These are phyloP conservation scores for Bryopsis sp. DNA, from an alignment of 139 green algal species.

Conservation along the genomic window DNA sequence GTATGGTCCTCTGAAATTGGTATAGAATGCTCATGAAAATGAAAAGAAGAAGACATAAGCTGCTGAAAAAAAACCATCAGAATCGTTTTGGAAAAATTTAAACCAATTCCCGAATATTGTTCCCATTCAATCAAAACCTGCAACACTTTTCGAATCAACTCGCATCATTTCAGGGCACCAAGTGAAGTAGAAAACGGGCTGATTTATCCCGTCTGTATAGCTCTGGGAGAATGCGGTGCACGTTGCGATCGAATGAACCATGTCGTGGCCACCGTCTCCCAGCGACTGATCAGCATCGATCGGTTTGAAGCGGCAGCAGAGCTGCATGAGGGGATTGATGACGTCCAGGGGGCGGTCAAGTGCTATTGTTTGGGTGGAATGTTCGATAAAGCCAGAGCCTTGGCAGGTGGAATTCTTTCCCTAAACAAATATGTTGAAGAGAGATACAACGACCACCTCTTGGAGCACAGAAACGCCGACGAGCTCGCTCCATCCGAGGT, in stretches of 20 bases:
- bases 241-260: slow-evolving; percentile 41
- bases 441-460: slow-evolving; percentile 40
- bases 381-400: slow-evolving; percentile 46
- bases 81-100: no score
- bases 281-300: slow-evolving; percentile 31
- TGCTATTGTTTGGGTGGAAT: slow-evolving; percentile 39
- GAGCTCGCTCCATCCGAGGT: slow-evolving; percentile 33
- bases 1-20: no score
- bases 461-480: slow-evolving; percentile 37
- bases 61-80: no score
- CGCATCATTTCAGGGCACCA: no score
- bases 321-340: slow-evolving; percentile 38
- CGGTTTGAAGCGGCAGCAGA: background rate
- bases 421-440: slow-evolving; percentile 55
- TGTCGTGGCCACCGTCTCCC: slow-evolving; percentile 53
- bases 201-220: slow-evolving; percentile 13
- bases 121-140: slow-evolving; percentile 52
- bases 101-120: slow-evolving; percentile 31
- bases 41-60: no score
- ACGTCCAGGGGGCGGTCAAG: slow-evolving; percentile 41
- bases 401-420: slow-evolving; percentile 40
- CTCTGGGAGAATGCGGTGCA: slow-evolving; percentile 28
- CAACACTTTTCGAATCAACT: slow-evolving; percentile 10
- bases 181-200: background rate
- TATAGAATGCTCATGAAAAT: no score